phyloP scores from a whole-genome alignment of 192 early-diverging fungal genomes.

The Rhizoclosmatium sp. region DNA sequence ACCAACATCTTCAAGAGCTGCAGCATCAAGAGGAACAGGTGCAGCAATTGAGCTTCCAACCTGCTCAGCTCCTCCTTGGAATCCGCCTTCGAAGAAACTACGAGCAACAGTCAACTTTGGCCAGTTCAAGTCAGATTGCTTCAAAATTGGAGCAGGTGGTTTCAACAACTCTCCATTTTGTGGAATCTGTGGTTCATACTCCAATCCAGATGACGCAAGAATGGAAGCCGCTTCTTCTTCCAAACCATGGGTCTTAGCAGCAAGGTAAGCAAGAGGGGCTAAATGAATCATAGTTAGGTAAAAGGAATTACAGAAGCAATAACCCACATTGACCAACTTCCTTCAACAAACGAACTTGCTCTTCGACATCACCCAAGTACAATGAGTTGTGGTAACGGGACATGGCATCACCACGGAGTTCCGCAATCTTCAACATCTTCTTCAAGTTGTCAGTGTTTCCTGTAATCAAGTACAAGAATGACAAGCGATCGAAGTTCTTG shows the following conservation, averaged over 20 bases:
- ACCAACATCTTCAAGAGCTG: conserved; percentile 67
- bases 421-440: conserved; percentile 95
- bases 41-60: conserved; percentile 52
- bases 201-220: conserved; percentile 68
- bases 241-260: conserved; percentile 90
- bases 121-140: conserved; percentile 88
- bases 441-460: conserved; percentile 91
- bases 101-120: conserved; percentile 85
- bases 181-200: conserved; percentile 56
- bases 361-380: conserved; percentile 90
- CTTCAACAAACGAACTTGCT: conserved; percentile 82
- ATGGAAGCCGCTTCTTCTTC: conserved; percentile 86
- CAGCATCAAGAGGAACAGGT: conserved; percentile 62
- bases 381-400: conserved; percentile 93
- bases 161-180: conserved; percentile 64
- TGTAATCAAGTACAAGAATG: conserved; percentile 93
- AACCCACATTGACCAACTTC: conserved; percentile 86
- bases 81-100: conserved; percentile 81
- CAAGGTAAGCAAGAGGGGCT: conserved; percentile 89
- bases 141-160: conserved; percentile 75
- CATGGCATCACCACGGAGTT: conserved; percentile 83
- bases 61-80: conserved; percentile 32
- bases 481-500: conserved; percentile 91
- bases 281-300: neutral
- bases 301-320: neutral